Percentiles rank a stretch among this genome's conserved stretches.
Evolutionary conservation across 306 rosid genomes (phyloP).

Genomic region (Vachellia collinsii): DNA sequence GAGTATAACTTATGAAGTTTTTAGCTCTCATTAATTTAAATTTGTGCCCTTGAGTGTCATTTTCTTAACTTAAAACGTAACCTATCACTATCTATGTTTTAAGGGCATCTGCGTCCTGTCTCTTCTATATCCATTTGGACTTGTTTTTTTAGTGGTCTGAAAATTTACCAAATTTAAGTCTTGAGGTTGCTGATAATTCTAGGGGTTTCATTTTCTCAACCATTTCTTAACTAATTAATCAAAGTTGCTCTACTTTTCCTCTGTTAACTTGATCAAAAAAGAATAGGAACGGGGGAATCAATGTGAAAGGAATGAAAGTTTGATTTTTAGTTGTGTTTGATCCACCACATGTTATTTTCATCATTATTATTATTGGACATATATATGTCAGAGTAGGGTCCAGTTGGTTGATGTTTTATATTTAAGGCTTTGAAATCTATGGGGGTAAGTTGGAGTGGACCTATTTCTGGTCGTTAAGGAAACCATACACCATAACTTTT

Average conservation of each 20-base stretch:
- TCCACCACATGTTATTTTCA: not conserved
- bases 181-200: not conserved
- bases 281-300: not conserved
- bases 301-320: not conserved
- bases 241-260: not conserved
- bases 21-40: not conserved
- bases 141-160: not conserved
- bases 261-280: not conserved
- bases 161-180: not conserved
- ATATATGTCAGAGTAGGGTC: constrained; percentile 15
- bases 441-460: not conserved
- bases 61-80: not conserved
- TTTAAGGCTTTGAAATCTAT: not conserved
- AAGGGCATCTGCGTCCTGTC: not conserved
- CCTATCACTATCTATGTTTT: not conserved
- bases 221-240: not conserved
- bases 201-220: not conserved
- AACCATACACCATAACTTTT: not conserved
- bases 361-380: not conserved
- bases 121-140: not conserved
- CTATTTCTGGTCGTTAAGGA: not conserved
- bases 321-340: not conserved
- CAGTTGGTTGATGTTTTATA: not conserved
- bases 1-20: not conserved
- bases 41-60: not conserved